A percentile compares a stretch with the other conserved stretches of the same genome.
phyloP scores from a whole-genome alignment of 2,329 filamentous ascomycete genomes.

The Aspergillus neoniger region DNA sequence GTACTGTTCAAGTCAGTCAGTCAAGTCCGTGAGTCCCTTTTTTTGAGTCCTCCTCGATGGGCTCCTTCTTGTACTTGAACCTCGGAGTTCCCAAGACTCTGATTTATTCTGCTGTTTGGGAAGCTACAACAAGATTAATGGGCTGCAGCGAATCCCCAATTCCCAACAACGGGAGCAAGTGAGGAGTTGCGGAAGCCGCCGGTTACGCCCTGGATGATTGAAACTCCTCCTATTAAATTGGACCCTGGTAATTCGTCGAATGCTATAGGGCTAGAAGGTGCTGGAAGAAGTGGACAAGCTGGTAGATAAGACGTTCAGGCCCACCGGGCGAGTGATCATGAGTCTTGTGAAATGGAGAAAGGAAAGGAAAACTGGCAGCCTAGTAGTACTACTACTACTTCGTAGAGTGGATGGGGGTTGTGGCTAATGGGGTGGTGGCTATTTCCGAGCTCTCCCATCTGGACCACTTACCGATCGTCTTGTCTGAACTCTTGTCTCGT shows the following conservation, averaged over 20 bases:
- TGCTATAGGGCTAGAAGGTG: background rate
- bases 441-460: too few species aligned
- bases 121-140: too few species aligned
- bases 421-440: background rate
- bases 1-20: background rate
- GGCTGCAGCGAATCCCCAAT: background rate
- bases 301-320: too few species aligned
- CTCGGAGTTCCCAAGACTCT: background rate
- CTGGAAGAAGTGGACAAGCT: background rate
- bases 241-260: background rate
- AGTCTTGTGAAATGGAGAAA: background rate
- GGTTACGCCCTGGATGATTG: background rate
- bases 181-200: slow-evolving; percentile 1
- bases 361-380: background rate
- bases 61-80: background rate
- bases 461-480: background rate
- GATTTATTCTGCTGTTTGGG: too few species aligned
- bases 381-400: background rate
- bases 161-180: background rate
- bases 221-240: background rate
- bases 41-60: background rate
- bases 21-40: background rate
- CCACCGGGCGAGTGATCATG: background rate
- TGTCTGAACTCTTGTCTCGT: background rate
- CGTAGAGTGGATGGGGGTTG: background rate